Base-by-base conservation (phyloP, 73 alveolate genomes). In the Blepharisma stoltei region DNA sequence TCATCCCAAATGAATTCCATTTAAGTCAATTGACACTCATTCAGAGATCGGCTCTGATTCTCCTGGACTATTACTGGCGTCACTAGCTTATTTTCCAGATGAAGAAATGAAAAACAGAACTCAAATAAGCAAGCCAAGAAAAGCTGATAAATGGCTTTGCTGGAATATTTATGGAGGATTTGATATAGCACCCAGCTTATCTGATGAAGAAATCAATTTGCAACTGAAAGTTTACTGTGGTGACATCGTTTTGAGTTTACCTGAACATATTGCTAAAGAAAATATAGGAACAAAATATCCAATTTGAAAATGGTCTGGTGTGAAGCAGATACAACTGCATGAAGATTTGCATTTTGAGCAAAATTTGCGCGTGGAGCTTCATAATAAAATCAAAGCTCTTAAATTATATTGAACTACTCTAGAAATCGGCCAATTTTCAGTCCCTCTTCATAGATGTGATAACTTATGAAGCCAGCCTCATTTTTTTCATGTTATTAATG, bases 111-210 rank as follows among this genome's bases (percentile, higher is more conserved):
- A 50, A 6, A 81, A 71, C 43, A 49, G 91, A 52, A 50, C 79
- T 11, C 90, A 88, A 45, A 87, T 65, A 55, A 84, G 44, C 46
- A 78, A 75, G 54, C 73, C 87, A 9, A 80, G 60, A 25, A 80
- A 80, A 38, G 54, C 46, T n/a, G 81, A 69, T 8, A 80, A 54
- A 46, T 77, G 76, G 50, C 65, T 89, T 43, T 85, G 44, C 55
- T 23, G 70, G 54, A 52, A 87, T 18, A 54, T 89, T 41, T 69
- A 78, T 44, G 70, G 82, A 20, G 91, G 94, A 6, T 85, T 70
- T 73, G 97, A 89, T 38, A 27, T 89, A 45, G 86, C 89, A 38
- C 93, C 94, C 6, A 43, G 67, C 6, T 46, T 53, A 25, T 48
- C 82, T 41, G 85, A 81, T 41, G 84, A 80, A 14, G 47, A 52